phyloP scores from a whole-genome alignment of 805 yeast species.

The Lipomyces yamadae region DNA sequence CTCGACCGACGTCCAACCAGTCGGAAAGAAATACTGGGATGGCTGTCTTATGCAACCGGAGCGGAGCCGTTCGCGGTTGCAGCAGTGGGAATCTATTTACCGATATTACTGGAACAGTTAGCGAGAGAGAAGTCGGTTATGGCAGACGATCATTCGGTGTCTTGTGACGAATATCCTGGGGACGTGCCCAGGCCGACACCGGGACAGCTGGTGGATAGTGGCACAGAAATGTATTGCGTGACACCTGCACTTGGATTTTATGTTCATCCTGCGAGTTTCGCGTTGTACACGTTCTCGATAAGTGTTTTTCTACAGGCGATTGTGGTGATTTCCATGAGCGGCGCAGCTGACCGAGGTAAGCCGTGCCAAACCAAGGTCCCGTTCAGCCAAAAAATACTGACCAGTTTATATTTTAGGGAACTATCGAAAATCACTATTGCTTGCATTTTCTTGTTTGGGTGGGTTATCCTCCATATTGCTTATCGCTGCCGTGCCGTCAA shows the following conservation, averaged over 20 bases:
- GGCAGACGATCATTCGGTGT: constrained; percentile 59
- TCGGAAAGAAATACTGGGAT: constrained; percentile 57
- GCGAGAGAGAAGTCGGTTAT: constrained; percentile 76
- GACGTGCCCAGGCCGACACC: constrained; percentile 10
- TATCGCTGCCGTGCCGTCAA: constrained; percentile 47
- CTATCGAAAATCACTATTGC: constrained; percentile 60
- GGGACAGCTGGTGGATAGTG: constrained; percentile 26
- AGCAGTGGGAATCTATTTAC: constrained; percentile 79
- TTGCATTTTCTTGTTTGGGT: constrained; percentile 65
- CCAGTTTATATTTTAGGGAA: constrained; percentile 43
- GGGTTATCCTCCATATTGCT: constrained; percentile 58
- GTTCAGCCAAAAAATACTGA: not conserved
- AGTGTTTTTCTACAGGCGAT: constrained; percentile 76
- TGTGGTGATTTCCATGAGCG: constrained; percentile 72
- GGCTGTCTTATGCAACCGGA: constrained; percentile 68
- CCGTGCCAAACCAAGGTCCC: not conserved
- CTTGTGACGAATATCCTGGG: constrained; percentile 51
- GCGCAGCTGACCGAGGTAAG: constrained; percentile 63
- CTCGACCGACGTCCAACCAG: constrained; percentile 44
- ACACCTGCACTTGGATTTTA: constrained; percentile 52
- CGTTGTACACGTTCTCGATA: constrained; percentile 71
- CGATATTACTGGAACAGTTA: constrained; percentile 68
- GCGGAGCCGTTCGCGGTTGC: constrained; percentile 82
- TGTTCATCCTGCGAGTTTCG: constrained; percentile 74
- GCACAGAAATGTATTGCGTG: constrained; percentile 51